Base-by-base conservation (phyloP, 352 stramenopile species). In the Globisporangium acanthophoron region DNA sequence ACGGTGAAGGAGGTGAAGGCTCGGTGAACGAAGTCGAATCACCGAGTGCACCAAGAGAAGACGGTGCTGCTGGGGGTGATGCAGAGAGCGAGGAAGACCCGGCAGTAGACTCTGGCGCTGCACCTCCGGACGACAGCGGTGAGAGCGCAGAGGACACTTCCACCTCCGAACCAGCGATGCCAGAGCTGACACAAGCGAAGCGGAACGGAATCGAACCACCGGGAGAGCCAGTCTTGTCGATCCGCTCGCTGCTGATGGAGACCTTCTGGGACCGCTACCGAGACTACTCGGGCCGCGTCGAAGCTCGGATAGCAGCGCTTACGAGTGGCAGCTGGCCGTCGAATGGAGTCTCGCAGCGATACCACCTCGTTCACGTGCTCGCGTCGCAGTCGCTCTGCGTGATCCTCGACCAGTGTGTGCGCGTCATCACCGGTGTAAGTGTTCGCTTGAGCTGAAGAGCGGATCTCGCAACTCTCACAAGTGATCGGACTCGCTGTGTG, bases 331-430 rank as follows among this genome's bases (percentile, higher is more conserved):
- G n/a, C 13, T 56, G 37, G 18, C 13, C 15, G 6, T 18, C 33
- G 29, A 63, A 57, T 6, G 31, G 24, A 0, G 37, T 11, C 3
- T 39, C 52, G 44, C 50, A 56, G 44, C 49, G 48, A 4, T 83
- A 64, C 21, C 66, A 80, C 31, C 60, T 81, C 12, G 58, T 92
- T 12, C 61, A 67, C 15, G 60, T 81, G 3, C 37, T 88, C 16
- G 77, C 73, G 7, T 64, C 64, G 5, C 81, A 90, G 53, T 72
- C 77, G 1, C 65, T 87, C 1, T 59, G 55, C 29, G 54, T 70
- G 6, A 77, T 88, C 47, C 48, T 85, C 50, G 65, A 76, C 6
- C 81, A 92, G 46, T 92, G 79, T 50, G 61, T 90, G 41, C 66
- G 71, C 27, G 59, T 59, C 20, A 88, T 90, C 56, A 80, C 70